Conservation (phyloP, 352 stramenopile genomes). For the Phytophthora rubi region DNA sequence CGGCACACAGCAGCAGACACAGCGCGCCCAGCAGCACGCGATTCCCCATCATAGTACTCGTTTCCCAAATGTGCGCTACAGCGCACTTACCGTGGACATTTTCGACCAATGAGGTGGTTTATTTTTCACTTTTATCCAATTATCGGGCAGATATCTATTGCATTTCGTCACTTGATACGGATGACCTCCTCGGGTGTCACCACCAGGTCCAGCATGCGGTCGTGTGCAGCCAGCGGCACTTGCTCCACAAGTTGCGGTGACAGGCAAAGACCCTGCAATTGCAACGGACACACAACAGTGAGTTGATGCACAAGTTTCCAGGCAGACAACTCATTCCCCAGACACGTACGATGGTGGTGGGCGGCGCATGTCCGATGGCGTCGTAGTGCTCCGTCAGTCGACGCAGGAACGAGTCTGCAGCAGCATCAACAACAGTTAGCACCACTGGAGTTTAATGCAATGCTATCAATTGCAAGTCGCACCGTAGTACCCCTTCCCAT, state of each 20-base stretch:
- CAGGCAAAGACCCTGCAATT: conserved; percentile 69
- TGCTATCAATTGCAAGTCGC: too few relatives aligned
- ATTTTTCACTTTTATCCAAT: neutral
- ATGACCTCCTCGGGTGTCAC: conserved; percentile 72
- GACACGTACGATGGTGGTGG: conserved; percentile 64
- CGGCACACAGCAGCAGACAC: conserved; percentile 50
- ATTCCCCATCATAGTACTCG: conserved; percentile 28
- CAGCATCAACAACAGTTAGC: conserved; percentile 4
- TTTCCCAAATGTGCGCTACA: conserved; percentile 22
- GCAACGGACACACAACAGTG: neutral
- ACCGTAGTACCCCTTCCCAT: conserved; percentile 92
- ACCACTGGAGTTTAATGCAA: neutral
- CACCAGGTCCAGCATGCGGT: conserved; percentile 70
- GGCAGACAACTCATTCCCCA: conserved; percentile 3
- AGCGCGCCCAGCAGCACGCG: conserved; percentile 42
- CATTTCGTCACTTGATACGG: conserved; percentile 29
- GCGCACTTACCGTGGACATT: neutral
- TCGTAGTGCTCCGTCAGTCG: conserved; percentile 59
- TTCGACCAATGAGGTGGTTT: conserved; percentile 26
- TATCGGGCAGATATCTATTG: neutral
- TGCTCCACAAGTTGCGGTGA: conserved; percentile 61
- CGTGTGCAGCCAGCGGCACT: conserved; percentile 70
- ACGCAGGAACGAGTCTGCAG: conserved; percentile 75
- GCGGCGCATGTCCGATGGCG: conserved; percentile 41
- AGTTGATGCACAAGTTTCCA: neutral